Base-by-base conservation (phyloP, 305 asterid genomes). In the Petunia hybrid region DNA sequence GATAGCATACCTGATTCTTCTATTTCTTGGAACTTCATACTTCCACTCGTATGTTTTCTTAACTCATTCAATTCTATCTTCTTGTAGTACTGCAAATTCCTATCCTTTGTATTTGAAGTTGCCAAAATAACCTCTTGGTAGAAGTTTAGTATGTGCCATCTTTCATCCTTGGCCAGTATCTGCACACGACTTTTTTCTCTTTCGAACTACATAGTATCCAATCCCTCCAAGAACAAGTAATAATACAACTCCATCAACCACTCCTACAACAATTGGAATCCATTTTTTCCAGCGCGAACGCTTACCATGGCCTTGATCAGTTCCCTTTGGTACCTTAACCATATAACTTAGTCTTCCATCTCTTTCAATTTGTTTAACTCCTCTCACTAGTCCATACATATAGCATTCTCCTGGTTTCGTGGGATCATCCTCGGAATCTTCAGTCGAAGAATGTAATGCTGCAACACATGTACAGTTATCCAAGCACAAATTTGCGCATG, bases 381-480 rank as follows among this genome's bases (percentile, higher is more conserved):
- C 98, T 81, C 95, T 88, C 1, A 80, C 93, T 73, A 91, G 22
- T 68, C 78, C 87, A 85, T 92, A 90, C 79, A 90, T 1, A 55
- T 59, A 87, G 78, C 98, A 95, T n/a, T 57, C 76, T 35, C 87
- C 88, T 6, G 14, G 31, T 6, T 40, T 36, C 57, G 40, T 6
- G 2, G 38, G 81, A 1, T 46, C 69, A 5, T 56, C 83, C 3
- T 42, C 82, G 5, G n/a, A 83, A 0, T 42, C 62, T 2, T 41
- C 84, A 1, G 16, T 70, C 61, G 64, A 80, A 13, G 36, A 84
- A 77, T 86, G 90, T 66, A 90, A 85, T 31, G 90, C 93, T 16
- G 97, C 96, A 78, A 85, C 89, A 76, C 98, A 95, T 36, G 80
- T 70, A 48, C 97, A 91, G 70, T 95, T 91, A 46, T 90, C 86